Evolutionary conservation across 2,329 filamentous ascomycete genomes (phyloP).

Genomic region (Aspergillus sergii): DNA sequence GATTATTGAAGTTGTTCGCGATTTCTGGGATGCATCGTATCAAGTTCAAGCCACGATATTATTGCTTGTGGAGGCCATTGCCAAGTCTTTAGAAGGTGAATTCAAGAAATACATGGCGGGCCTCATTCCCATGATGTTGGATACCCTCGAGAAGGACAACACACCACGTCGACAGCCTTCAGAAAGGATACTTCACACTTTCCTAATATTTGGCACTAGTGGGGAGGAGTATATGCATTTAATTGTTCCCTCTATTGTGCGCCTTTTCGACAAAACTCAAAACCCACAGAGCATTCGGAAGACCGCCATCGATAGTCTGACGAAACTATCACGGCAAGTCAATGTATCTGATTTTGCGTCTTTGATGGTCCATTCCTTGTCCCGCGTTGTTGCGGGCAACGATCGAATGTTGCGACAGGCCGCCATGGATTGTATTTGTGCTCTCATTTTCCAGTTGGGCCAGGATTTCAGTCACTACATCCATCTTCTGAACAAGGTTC

Average conservation of each 20-base stretch:
- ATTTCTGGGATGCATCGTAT: constrained; percentile 83
- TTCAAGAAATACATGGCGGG: constrained; percentile 95
- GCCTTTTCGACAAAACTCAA: constrained; percentile 86
- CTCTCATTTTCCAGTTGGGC: constrained; percentile 92
- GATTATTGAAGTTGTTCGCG: constrained; percentile 82
- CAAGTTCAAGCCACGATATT: constrained; percentile 89
- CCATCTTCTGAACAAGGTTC: constrained; percentile 84
- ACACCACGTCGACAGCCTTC: constrained; percentile 77
- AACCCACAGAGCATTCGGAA: constrained; percentile 80
- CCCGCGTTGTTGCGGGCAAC: constrained; percentile 73
- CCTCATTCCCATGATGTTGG: constrained; percentile 89
- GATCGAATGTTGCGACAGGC: constrained; percentile 76
- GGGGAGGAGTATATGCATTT: constrained; percentile 99
- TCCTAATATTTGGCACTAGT: constrained; percentile 92
- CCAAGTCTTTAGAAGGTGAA: constrained; percentile 90
- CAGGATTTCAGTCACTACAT: constrained; percentile 95
- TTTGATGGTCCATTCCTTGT: constrained; percentile 92
- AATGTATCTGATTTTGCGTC: constrained; percentile 97
- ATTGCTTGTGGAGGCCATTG: constrained; percentile 89
- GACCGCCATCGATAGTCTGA: constrained; percentile 90
- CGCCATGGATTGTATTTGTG: constrained; percentile 90
- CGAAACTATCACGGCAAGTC: constrained; percentile 90
- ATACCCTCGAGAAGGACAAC: constrained; percentile 83
- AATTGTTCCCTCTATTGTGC: constrained; percentile 93
- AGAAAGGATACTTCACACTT: constrained; percentile 89